These are phyloP conservation scores for Pseudevernia furfuracea DNA, from an alignment of 495 filamentous ascomycete genomes.

Conservation along the genomic window DNA sequence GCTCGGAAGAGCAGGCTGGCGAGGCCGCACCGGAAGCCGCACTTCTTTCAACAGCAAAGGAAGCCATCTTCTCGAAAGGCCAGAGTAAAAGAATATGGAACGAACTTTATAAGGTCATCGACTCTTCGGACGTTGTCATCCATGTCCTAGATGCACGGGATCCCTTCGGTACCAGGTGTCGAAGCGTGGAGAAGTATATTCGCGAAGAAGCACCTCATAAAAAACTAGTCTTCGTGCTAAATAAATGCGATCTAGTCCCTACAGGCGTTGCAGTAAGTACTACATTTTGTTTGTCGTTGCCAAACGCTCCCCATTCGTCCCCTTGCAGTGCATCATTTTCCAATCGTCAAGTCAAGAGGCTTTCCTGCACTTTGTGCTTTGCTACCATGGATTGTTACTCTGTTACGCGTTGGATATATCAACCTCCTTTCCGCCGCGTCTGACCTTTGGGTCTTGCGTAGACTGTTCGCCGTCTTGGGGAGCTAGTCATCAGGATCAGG, in stretches of 20 bases:
- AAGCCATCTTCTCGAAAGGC: slow-evolving; percentile 89
- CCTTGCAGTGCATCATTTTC: slow-evolving; percentile 25
- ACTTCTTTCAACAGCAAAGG: slow-evolving; percentile 59
- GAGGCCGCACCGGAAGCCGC: slow-evolving; percentile 45
- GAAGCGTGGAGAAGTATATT: slow-evolving; percentile 82
- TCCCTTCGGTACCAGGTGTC: slow-evolving; percentile 81
- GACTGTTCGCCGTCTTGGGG: slow-evolving; percentile 79
- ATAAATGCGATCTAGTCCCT: slow-evolving; percentile 95
- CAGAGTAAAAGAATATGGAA: slow-evolving; percentile 96
- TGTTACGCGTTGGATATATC: slow-evolving; percentile 99
- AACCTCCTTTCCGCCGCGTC: slow-evolving; percentile 59
- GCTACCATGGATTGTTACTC: slow-evolving; percentile 64
- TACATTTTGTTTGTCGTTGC: slow-evolving; percentile 17
- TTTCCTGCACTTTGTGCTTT: slow-evolving; percentile 47
- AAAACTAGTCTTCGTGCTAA: slow-evolving; percentile 84
- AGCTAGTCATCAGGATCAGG: slow-evolving; percentile 46
- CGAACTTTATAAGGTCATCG: slow-evolving; percentile 95
- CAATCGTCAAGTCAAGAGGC: slow-evolving; percentile 95
- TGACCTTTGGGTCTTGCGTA: slow-evolving; percentile 52
- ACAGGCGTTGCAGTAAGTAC: slow-evolving; percentile 85
- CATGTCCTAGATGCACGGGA: slow-evolving; percentile 93
- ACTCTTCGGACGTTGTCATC: slow-evolving; percentile 91
- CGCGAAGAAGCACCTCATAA: slow-evolving; percentile 90
- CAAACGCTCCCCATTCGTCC: neutral
- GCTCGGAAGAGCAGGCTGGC: slow-evolving; percentile 41